Evolutionary conservation across 306 rosid genomes (phyloP), one percentile per base, ranked within the genome.

Genomic region (Quercus variabilis): DNA sequence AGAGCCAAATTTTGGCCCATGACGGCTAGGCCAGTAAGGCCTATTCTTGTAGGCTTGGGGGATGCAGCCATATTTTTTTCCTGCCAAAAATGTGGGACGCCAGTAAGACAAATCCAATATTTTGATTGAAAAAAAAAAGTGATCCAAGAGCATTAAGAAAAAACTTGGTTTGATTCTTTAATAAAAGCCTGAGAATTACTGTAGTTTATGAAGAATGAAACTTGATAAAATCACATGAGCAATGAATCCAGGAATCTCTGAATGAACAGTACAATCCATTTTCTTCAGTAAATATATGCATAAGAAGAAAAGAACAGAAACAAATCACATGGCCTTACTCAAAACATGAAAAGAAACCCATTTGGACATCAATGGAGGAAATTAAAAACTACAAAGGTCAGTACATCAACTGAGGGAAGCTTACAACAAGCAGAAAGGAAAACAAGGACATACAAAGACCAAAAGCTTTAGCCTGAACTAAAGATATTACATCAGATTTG

Each of bases 1-100:
- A 93, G 97, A 43, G 97, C 98, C 73, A 91, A 90, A 69, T 93
- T 93, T 85, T 93, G 98, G 69, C 98, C 98, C 98, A 93, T 91
- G 46, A 93, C 98, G 69, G 98, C 98, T 86, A 93, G 79, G 78
- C 94, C 98, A 41, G 93, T 90, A 71, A 93, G 97, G 30, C 98
- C 98, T 21, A 93, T 93, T 83, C 97, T 88, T 46, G 95, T 90
- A 58, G 69, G 89, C 3, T 72, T 75, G 12, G 71, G 73, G 51
- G 86, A 86, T 77, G 81, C 85, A 33, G 92, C 95, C 98, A 93
- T 93, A 6, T 33, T 84, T 79, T 79, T 78, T 25, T 68, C 85
- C 98, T 93, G 97, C 72, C 2, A 76, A 80, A 80, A 43, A 56
- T 69, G 58, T 31, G 63, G 38, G 54, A 55, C 15, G 46, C 65